Conservation (phyloP, 129 eudicot species). For the Arctium minus region DNA sequence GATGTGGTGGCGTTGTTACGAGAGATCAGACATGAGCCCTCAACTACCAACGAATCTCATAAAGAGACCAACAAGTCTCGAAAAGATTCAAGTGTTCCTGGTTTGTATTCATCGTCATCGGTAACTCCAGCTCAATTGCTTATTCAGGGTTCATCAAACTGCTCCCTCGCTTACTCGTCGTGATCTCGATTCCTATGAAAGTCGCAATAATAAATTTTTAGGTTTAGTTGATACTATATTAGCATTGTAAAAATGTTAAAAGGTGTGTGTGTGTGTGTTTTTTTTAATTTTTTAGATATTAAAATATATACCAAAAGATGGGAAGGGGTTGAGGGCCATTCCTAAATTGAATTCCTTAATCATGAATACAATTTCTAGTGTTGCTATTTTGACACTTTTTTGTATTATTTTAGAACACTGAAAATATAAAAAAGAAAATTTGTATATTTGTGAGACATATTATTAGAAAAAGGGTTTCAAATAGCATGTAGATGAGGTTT, state of each 20-base stretch:
- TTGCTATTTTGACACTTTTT: neutral
- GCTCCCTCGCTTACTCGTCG: conserved; percentile 63
- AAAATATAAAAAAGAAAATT: too few species aligned
- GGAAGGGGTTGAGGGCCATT: conserved; percentile 31
- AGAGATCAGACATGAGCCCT: conserved; percentile 62
- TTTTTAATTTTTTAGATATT: neutral
- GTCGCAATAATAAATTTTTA: conserved; percentile 25
- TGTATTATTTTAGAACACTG: neutral
- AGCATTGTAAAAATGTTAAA: conserved; percentile 34
- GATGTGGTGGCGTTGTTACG: conserved; percentile 76
- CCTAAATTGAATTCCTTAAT: conserved; percentile 11
- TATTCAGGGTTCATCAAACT: conserved; percentile 60
- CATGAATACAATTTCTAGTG: conserved; percentile 1
- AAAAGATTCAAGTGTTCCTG: conserved; percentile 18
- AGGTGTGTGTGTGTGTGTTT: neutral
- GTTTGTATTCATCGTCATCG: conserved; percentile 51
- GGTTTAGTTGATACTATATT: conserved; percentile 24
- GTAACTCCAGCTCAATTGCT: conserved; percentile 66
- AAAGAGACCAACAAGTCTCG: conserved; percentile 37
- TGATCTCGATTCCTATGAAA: conserved; percentile 33
- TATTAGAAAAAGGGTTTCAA: too few species aligned
- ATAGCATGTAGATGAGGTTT: neutral
- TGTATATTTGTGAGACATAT: too few species aligned
- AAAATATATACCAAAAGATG: conserved; percentile 18
- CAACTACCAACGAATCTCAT: conserved; percentile 37